These are phyloP conservation scores for Miscanthus lutarioriparius DNA, from an alignment of 176 grass and related monocot genomes.

Conservation along the genomic window DNA sequence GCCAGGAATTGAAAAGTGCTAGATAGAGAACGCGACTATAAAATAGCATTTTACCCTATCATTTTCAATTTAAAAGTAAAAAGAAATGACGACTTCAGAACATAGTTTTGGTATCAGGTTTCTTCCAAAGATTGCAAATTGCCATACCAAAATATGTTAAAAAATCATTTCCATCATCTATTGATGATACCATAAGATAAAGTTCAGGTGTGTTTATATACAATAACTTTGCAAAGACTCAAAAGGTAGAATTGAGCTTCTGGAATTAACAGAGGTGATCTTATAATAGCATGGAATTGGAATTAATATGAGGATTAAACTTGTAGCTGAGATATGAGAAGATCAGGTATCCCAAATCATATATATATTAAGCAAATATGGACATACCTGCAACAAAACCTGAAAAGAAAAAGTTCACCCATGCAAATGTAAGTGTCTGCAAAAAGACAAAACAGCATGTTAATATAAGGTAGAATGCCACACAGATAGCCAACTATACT, in stretches of 20 bases:
- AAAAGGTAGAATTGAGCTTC: background rate
- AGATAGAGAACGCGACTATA: too few species aligned
- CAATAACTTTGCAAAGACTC: background rate
- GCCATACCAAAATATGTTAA: too few species aligned
- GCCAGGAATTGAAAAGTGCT: too few species aligned
- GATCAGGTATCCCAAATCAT: constrained; percentile 3
- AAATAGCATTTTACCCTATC: too few species aligned
- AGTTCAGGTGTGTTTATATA: too few species aligned
- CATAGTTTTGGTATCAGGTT: too few species aligned
- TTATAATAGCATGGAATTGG: background rate
- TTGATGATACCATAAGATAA: too few species aligned
- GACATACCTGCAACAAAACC: constrained; percentile 95
- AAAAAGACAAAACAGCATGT: background rate
- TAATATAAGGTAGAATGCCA: background rate
- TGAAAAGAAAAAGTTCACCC: constrained; percentile 99
- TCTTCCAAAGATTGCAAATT: too few species aligned
- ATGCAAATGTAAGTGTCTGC: constrained; percentile 99
- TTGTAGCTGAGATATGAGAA: background rate
- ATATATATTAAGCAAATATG: constrained; percentile 34
- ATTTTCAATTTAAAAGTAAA: too few species aligned
- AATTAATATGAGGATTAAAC: background rate
- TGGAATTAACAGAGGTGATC: background rate
- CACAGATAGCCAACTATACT: background rate
- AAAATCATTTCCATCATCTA: too few species aligned
- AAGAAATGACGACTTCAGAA: too few species aligned